These are phyloP conservation scores for Candida tibetensis DNA, from an alignment of 805 yeast genomes.

Conservation along the genomic window DNA sequence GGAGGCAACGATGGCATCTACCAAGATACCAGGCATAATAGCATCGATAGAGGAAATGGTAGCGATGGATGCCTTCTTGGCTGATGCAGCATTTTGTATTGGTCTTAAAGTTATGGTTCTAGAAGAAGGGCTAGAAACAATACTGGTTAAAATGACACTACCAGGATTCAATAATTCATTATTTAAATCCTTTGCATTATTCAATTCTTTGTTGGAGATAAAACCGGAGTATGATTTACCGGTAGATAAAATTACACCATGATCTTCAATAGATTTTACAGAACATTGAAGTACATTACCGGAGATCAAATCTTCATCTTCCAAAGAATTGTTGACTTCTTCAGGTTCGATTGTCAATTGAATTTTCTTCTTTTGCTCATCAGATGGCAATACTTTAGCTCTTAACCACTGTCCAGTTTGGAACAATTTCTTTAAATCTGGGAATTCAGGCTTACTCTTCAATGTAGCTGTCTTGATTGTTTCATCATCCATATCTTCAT, in stretches of 20 bases:
- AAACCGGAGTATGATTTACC: slow-evolving; percentile 70
- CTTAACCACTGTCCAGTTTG: slow-evolving; percentile 81
- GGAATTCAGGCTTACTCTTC: slow-evolving; percentile 43
- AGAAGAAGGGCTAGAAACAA: slow-evolving; percentile 44
- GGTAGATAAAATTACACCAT: slow-evolving; percentile 74
- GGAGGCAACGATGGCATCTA: slow-evolving; percentile 68
- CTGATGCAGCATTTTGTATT: slow-evolving; percentile 34
- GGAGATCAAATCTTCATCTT: slow-evolving; percentile 59
- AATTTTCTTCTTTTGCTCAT: slow-evolving; percentile 53
- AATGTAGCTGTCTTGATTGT: slow-evolving; percentile 21
- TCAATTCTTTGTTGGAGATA: slow-evolving; percentile 66
- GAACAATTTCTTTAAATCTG: slow-evolving; percentile 55
- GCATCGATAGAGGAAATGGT: slow-evolving; percentile 74
- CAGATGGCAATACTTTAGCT: slow-evolving; percentile 65
- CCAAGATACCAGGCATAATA: slow-evolving; percentile 79
- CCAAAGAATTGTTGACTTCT: slow-evolving; percentile 58
- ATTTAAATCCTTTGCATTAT: slow-evolving; percentile 31
- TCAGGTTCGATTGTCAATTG: slow-evolving; percentile 74
- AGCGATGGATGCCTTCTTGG: slow-evolving; percentile 44
- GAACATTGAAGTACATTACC: slow-evolving; percentile 74
- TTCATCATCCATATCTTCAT: slow-evolving; percentile 33
- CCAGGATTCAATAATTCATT: slow-evolving; percentile 50
- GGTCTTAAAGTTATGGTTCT: slow-evolving; percentile 62
- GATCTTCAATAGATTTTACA: slow-evolving; percentile 83
- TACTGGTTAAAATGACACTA: slow-evolving; percentile 62